Conservation (phyloP, 495 filamentous ascomycete species). For the Lepidopterella palustris region DNA sequence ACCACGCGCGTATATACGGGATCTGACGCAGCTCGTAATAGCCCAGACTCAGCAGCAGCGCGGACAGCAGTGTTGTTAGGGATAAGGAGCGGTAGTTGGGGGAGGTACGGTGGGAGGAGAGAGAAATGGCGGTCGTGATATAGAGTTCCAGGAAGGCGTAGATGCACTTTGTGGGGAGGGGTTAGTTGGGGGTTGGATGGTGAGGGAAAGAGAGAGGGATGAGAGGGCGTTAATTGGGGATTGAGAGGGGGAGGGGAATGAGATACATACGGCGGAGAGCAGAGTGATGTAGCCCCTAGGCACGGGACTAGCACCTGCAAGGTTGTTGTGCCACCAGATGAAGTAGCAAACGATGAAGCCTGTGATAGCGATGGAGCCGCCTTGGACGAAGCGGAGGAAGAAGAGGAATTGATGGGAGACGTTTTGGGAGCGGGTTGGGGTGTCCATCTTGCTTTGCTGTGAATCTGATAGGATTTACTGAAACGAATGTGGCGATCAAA, state of each 20-base stretch:
- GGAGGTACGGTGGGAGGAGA: neutral
- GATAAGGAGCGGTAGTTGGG: neutral
- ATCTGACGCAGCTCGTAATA: neutral
- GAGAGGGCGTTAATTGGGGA: neutral
- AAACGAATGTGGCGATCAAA: no score
- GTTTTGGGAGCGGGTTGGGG: no score
- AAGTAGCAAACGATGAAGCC: neutral
- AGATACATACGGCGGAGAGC: neutral
- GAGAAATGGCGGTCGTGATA: neutral
- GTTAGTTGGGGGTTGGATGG: neutral
- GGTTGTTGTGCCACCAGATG: neutral
- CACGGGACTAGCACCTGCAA: neutral
- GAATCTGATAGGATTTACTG: no score
- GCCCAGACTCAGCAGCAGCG: neutral
- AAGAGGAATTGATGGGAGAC: neutral
- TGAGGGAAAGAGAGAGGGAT: neutral
- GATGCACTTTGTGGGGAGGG: neutral
- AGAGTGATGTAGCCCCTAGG: neutral
- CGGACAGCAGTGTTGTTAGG: neutral
- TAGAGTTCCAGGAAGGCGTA: neutral
- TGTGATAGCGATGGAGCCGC: neutral
- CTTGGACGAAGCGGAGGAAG: neutral
- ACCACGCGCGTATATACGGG: neutral
- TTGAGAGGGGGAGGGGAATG: neutral
- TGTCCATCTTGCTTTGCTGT: no score